A percentile compares a stretch with the other conserved stretches of the same genome.
phyloP scores from a whole-genome alignment of 2,329 filamentous ascomycete genomes.

The Fusarium sp. region DNA sequence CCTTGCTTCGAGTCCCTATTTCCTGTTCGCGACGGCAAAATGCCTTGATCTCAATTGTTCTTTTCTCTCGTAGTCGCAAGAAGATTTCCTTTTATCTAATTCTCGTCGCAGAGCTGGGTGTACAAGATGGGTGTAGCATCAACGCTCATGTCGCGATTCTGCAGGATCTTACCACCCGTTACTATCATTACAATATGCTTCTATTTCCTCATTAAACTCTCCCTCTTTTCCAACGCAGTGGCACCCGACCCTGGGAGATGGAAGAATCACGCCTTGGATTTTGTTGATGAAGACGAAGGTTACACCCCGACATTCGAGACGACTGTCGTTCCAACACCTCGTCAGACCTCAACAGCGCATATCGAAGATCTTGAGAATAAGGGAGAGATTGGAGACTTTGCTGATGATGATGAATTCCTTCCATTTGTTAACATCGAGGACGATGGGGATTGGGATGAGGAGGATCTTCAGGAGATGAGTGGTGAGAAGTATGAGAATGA shows the following conservation, averaged over 20 bases:
- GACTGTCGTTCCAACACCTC: not conserved
- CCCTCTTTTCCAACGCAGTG: not conserved
- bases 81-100: not conserved
- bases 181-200: not conserved
- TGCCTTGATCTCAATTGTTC: not conserved
- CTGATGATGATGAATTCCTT: not conserved
- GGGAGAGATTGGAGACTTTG: not conserved
- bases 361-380: slow-evolving; percentile 5
- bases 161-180: not conserved
- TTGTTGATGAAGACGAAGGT: not conserved
- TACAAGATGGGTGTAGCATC: slow-evolving; percentile 1
- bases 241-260: not conserved
- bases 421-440: not conserved
- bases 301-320: not conserved
- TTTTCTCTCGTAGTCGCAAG: not conserved
- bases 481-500: not conserved
- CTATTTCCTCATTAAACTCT: not conserved
- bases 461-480: not conserved
- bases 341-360: not conserved
- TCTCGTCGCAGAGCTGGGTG: not conserved
- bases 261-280: not conserved
- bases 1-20: not conserved
- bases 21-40: not conserved
- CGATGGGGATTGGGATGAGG: not conserved
- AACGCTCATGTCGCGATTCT: not conserved